Evolutionary conservation across 2,329 filamentous ascomycete species (phyloP), one percentile per base, ranked within the genome.

Genomic region (Emmonsiellopsis sp.): DNA sequence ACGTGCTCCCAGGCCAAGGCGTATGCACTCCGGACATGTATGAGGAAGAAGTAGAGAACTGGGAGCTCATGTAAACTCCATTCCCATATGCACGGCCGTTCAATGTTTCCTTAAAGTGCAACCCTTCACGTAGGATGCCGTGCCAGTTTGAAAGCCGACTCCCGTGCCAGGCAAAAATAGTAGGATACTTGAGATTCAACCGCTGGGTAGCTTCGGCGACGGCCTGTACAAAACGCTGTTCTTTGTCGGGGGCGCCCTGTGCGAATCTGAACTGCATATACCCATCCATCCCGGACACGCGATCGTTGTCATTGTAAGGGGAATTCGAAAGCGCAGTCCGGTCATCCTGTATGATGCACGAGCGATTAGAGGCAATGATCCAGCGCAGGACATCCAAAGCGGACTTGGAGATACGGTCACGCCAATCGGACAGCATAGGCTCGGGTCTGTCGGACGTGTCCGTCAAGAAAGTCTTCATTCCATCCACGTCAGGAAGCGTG

Each of bases 311-410:
- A 20, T 63, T 40, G 7, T 56, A 46, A 1, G 47, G 20, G 20
- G 51, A 16, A 48, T 31, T 52, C 63, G 7, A 61, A 59, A 9
- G 63, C 54, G 3, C 50, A n/a, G 20, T 37, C 41, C 70, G 70
- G 43, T 85, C 82, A 13, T 93, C 84, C 60, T 92, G 84, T 45
- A 92, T 77, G 56, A 96, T 93, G 61, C 85, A 91, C 0, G 91
- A 92, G 45, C 89, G 79, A 62, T 95, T 95, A 0, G 90, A 95
- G 0, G 90, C 87, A 54, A 96, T 81, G 56, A 95, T 87, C 91
- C 91, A 96, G 50, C 87, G 80, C 16, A 96, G 72, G 0, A 95
- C 69, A 16, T 82, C 80, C 2, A 88, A 69, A 0, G 84, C 80
- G 6, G 86, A 79, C 2, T 81, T 79, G 0, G 84, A 80, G 8